phyloP scores from a whole-genome alignment of 106 monocot genomes.

The Phalaenopsis equestris region DNA sequence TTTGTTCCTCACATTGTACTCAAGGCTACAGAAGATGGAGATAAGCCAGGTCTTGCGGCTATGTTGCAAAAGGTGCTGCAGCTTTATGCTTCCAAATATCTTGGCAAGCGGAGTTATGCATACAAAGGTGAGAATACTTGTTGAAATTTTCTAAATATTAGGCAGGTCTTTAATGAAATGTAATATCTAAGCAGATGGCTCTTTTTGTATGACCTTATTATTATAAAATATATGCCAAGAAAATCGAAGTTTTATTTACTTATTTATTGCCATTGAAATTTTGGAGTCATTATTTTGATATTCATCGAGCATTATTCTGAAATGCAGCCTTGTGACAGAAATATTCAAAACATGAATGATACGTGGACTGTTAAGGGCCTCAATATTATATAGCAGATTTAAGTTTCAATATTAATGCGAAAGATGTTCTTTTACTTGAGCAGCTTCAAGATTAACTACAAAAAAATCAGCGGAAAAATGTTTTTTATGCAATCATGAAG shows the following conservation, averaged over 20 bases:
- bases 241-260: background rate
- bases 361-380: no score
- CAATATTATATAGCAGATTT: no score
- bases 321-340: no score
- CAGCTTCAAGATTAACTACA: no score
- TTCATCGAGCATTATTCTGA: no score
- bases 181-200: background rate
- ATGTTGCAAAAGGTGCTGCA: slow-evolving; percentile 96
- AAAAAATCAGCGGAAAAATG: no score
- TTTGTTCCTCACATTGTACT: slow-evolving; percentile 2
- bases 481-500: no score
- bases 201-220: background rate
- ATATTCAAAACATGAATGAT: no score
- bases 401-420: no score
- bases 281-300: background rate
- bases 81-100: slow-evolving; percentile 75
- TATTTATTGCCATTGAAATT: background rate
- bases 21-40: slow-evolving; percentile 87
- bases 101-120: slow-evolving; percentile 82
- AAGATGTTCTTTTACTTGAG: no score
- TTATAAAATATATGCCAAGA: background rate
- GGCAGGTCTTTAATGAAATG: background rate
- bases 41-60: slow-evolving; percentile 89
- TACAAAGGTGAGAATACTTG: slow-evolving; percentile 49
- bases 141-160: background rate